Conservation (phyloP, 306 rosid genomes). For the Malus domestica region ASM211411v1 NC_041794.1:31039501-31040000, state of each 20-base stretch:
- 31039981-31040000: conserved; percentile 30
- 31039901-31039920: conserved; percentile 28
- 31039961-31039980: conserved; percentile 13
- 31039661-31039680: too few relatives aligned
- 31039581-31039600: too few relatives aligned
- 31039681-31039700: too few relatives aligned
- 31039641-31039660: too few relatives aligned
- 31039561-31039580: too few relatives aligned
- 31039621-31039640: too few relatives aligned
- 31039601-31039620: too few relatives aligned
- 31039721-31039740: too few relatives aligned
- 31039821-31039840: conserved; percentile 30
- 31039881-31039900: conserved; percentile 32
- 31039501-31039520: neutral
- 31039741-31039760: too few relatives aligned
- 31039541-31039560: neutral
- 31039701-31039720: too few relatives aligned
- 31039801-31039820: neutral
- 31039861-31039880: conserved; percentile 38
- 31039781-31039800: neutral
- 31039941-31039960: neutral
- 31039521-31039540: neutral
- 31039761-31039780: too few relatives aligned
- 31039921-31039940: neutral
- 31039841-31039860: conserved; percentile 11